A percentile compares a stretch with the other conserved stretches of the same genome.
phyloP scores from a whole-genome alignment of 1,284 basidiomycete species.

The Ceratobasidium sp. region DNA sequence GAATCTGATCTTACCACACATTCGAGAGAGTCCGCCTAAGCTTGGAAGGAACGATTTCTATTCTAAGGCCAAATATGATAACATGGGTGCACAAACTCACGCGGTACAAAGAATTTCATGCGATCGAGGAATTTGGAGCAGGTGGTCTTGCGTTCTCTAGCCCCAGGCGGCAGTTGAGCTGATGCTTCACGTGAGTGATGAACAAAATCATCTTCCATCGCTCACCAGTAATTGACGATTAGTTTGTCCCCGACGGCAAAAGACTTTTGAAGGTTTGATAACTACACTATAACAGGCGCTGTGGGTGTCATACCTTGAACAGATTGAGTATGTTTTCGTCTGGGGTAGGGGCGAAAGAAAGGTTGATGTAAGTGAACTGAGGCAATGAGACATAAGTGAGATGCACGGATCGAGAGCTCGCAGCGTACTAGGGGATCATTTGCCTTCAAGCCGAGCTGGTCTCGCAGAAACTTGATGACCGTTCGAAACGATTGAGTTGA shows the following conservation, averaged over 20 bases:
- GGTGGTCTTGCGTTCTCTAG: no score
- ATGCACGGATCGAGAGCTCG: background rate
- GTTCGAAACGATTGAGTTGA: background rate
- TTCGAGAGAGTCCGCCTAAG: no score
- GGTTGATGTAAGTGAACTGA: conserved; percentile 6
- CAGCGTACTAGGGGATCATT: background rate
- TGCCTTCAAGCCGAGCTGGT: background rate
- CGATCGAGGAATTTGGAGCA: no score
- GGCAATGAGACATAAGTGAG: background rate
- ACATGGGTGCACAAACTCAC: no score
- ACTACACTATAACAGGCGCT: no score
- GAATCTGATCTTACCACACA: no score
- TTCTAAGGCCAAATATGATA: no score
- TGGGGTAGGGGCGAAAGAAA: background rate
- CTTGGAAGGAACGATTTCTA: no score
- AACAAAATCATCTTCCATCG: background rate
- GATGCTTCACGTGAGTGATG: no score
- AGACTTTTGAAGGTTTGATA: background rate
- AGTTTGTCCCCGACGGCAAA: background rate
- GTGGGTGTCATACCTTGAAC: background rate
- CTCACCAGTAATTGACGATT: conserved; percentile 2
- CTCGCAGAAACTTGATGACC: background rate
- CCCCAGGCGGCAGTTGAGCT: conserved; percentile 8
- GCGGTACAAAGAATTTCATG: no score
- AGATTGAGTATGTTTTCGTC: background rate